Percentiles rank a stretch among this genome's conserved stretches.
phyloP scores from a whole-genome alignment of 441 rosid genomes.

The Croton laevigatus region DNA sequence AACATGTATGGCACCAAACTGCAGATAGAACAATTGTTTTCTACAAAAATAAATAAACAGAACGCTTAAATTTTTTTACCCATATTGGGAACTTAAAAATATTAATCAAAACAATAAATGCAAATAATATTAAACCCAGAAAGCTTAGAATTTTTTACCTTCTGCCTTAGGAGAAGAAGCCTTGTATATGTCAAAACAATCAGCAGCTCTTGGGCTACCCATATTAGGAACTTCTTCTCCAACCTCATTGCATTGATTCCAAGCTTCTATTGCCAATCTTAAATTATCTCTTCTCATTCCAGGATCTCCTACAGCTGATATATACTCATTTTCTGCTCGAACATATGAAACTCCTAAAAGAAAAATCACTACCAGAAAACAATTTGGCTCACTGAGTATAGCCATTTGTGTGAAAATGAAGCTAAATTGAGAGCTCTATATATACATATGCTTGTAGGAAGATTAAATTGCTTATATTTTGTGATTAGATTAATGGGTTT shows the following conservation, averaged over 20 bases:
- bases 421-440: not conserved
- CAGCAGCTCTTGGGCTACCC: conserved; percentile 70
- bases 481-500: conserved; percentile 2
- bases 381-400: conserved; percentile 13
- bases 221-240: conserved; percentile 48
- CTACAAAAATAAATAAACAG: conserved; percentile 21
- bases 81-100: too few relatives aligned
- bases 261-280: conserved; percentile 55
- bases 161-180: conserved; percentile 29
- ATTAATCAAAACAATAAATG: not conserved
- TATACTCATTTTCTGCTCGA: conserved; percentile 25
- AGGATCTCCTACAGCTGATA: conserved; percentile 54
- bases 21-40: conserved; percentile 44
- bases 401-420: conserved; percentile 33
- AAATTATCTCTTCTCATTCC: conserved; percentile 53
- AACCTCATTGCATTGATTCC: conserved; percentile 73
- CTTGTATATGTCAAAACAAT: conserved; percentile 54
- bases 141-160: conserved; percentile 23
- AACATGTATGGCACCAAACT: conserved; percentile 35
- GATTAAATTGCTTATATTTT: not conserved
- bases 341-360: conserved; percentile 10
- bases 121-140: not conserved
- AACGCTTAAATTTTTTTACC: not conserved
- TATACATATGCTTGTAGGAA: not conserved
- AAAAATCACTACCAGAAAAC: conserved; percentile 16